Base-by-base conservation (phyloP, 768 basidiomycete genomes). In the Calocera cornea region DNA sequence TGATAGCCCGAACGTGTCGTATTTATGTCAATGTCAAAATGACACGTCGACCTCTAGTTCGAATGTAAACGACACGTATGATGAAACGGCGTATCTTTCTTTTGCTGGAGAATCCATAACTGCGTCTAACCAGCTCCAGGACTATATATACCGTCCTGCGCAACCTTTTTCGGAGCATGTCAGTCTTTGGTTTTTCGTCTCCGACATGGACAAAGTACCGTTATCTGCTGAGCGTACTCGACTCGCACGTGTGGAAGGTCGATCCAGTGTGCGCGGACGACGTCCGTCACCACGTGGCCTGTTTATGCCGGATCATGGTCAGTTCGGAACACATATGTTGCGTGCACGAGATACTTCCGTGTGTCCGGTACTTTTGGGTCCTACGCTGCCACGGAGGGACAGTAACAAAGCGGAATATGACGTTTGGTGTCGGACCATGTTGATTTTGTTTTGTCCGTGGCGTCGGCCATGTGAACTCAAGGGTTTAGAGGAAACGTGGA, bases 361-460 rank as follows among this genome's bases (percentile, higher is more conserved):
- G 0, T 72, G 79, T 44, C 75, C 77, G 19, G 77, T 80, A 0
- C 76, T 75, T 0, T 72, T 80, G 16, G 81, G 81, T 1, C 68
- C 77, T 0, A 41, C 41, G 0, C 60, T 82, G 0, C 80, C 79
- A 5, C 69, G 77, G 0, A 64, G 74, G 1, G 77, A 80, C 67
- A 16, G 38, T 2, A 19, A 65, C 3, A 66, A 71, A 10, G 2
- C 64, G 0, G 27, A 27, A 33, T 68, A 70, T 11, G 69, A 67
- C 0, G 64, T 66, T 5, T 79, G 79, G 67, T 76, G 74, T 67
- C 69, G 76, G 0, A 65, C 78, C 2, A 81, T 81, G 80, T 67
- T 82, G 1, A 75, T 79, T 22, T 72, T 81, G 0, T 81, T 81
- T 69, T 79, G 79, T 68, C 81, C 80, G 0, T 81, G 80, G 81